Base-by-base conservation (phyloP, 768 basidiomycete species). In the Leccinum subtestaceum region DNA sequence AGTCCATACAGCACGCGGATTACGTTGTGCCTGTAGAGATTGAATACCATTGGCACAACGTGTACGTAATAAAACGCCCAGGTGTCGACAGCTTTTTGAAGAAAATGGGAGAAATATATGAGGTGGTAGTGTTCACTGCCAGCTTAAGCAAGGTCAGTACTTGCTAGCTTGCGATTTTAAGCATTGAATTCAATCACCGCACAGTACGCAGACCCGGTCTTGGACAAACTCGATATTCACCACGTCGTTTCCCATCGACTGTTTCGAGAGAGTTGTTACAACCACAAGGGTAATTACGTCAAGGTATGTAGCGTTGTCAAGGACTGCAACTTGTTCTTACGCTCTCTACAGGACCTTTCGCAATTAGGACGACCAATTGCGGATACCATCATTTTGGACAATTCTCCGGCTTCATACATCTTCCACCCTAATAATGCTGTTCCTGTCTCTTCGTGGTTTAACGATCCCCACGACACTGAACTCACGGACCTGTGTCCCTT, bases 391-490 rank as follows among this genome's bases (percentile, higher is more conserved):
- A 99, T 99, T 76, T 84, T 99, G 67, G 97, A 98, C 77, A 99
- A 98, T 74, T 98, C 96, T 27, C 97, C 97, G 15, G 97, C 97
- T 12, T 97, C 93, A 12, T 99, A 98, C 75, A 96, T 98, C 60
- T 99, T 99, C 83, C 96, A 99, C 71, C 95, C 95, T 15, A 95
- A 97, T 78, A 98, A 98, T 72, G 97, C 97, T 40, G 96, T 98
- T 5, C 97, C 97, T 12, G 95, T 99, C 60, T 98, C 96, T 46
- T 95, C 93, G 58, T 99, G 97, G 97, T 99, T 99, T 80, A 98
- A 98, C 74, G 95, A 95, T 75, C 95, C 95, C 10, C 96, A 98
- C 68, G 96, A 98, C 71, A 96, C 95, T 50, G 96, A 98, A 73
- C 82, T 99, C 63, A 97, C 93, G 43, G 96, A 98, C 75, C 79